Evolutionary conservation across 2,329 filamentous ascomycete species (phyloP).

Genomic region (Aureobasidium sp.): DNA sequence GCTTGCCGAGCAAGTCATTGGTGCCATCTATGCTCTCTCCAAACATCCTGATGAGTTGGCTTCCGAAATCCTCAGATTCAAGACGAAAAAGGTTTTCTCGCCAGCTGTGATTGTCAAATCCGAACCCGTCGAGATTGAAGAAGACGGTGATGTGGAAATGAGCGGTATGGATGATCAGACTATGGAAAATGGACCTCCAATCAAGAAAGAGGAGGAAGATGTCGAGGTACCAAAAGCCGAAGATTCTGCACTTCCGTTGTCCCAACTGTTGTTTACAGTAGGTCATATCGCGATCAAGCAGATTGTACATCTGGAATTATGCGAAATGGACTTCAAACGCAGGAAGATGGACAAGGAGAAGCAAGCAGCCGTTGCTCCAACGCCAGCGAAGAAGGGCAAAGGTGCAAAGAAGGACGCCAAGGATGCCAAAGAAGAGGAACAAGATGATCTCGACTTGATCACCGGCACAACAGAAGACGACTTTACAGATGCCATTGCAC

Average conservation of each 20-base stretch:
- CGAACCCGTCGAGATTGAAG: constrained; percentile 26
- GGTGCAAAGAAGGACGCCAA: constrained; percentile 37
- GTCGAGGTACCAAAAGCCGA: constrained; percentile 18
- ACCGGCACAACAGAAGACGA: constrained; percentile 93
- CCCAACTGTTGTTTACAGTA: constrained; percentile 88
- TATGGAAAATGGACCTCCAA: constrained; percentile 18
- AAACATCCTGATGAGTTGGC: constrained; percentile 92
- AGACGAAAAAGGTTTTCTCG: constrained; percentile 75
- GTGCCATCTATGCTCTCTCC: constrained; percentile 87
- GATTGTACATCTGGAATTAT: constrained; percentile 96
- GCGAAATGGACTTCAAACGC: constrained; percentile 95
- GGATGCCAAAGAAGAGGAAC: constrained; percentile 55
- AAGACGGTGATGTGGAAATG: constrained; percentile 33
- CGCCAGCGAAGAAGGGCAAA: constrained; percentile 33
- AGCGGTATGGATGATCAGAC: constrained; percentile 28
- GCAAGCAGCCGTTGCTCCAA: constrained; percentile 30
- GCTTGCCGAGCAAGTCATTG: constrained; percentile 90
- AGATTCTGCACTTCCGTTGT: constrained; percentile 59
- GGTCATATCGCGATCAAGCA: constrained; percentile 98
- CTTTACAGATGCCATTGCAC: constrained; percentile 78
- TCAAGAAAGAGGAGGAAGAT: constrained; percentile 22
- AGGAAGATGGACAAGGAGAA: constrained; percentile 87
- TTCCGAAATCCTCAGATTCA: constrained; percentile 80
- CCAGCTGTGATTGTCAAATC: constrained; percentile 29
- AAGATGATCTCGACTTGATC: constrained; percentile 91